These are phyloP conservation scores for Backusella liffmaniae DNA, from an alignment of 192 early-diverging fungal species.

Conservation along the genomic window DNA sequence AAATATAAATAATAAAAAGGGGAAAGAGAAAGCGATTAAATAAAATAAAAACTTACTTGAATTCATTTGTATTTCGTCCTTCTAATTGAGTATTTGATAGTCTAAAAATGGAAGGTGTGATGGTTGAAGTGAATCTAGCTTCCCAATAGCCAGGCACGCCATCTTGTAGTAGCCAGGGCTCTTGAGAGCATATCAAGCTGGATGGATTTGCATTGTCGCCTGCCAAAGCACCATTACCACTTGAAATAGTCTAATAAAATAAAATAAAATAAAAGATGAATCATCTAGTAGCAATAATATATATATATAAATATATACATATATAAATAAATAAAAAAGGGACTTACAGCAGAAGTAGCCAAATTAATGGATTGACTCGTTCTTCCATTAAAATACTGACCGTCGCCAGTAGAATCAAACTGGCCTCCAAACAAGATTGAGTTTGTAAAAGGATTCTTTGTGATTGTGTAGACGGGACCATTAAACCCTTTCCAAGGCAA, in stretches of 20 bases:
- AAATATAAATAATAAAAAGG: not conserved
- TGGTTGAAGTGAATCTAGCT: constrained; percentile 50
- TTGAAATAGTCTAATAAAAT: constrained; percentile 28
- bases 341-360: constrained; percentile 30
- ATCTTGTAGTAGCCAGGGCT: constrained; percentile 70
- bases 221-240: constrained; percentile 51
- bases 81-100: constrained; percentile 61
- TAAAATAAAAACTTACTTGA: constrained; percentile 37
- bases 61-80: constrained; percentile 65
- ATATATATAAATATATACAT: no score
- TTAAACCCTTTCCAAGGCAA: constrained; percentile 70
- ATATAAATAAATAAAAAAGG: not conserved
- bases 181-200: constrained; percentile 32
- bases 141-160: constrained; percentile 68
- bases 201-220: constrained; percentile 39
- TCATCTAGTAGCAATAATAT: not conserved
- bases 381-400: constrained; percentile 46
- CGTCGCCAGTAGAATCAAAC: constrained; percentile 69
- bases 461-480: constrained; percentile 62
- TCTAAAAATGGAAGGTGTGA: constrained; percentile 64
- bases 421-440: constrained; percentile 66
- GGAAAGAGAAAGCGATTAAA: not conserved
- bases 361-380: constrained; percentile 53
- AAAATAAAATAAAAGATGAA: not conserved
- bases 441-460: constrained; percentile 39